These are phyloP conservation scores for Quercus glauca DNA, from an alignment of 306 rosid genomes.

Conservation along the genomic window DNA sequence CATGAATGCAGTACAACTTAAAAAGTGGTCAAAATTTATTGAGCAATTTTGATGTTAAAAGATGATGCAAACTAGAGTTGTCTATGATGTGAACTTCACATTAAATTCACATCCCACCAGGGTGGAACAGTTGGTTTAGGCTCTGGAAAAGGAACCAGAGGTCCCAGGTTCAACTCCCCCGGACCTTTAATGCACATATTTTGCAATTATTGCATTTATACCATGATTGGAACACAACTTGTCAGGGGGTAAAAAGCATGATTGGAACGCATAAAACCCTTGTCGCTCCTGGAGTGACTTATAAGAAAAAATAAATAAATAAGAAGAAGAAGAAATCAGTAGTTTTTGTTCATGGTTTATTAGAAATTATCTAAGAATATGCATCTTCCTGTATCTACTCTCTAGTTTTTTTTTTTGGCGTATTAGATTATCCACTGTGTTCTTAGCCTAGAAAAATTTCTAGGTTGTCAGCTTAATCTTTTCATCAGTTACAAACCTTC, in stretches of 20 bases:
- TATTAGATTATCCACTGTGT: too few relatives aligned
- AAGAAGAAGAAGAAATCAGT: not conserved
- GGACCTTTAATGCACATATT: not conserved
- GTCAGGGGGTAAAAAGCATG: not conserved
- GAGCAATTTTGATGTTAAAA: too few relatives aligned
- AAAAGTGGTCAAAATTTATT: too few relatives aligned
- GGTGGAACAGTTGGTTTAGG: not conserved
- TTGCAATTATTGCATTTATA: not conserved
- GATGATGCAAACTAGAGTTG: not conserved
- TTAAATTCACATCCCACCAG: not conserved
- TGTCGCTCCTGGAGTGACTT: not conserved
- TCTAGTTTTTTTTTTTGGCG: too few relatives aligned
- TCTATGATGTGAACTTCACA: not conserved
- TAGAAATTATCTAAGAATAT: not conserved
- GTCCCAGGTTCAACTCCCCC: not conserved
- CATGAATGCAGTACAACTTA: too few relatives aligned
- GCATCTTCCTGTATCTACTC: not conserved
- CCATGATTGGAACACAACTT: too few relatives aligned
- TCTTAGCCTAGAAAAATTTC: too few relatives aligned
- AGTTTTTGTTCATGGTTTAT: not conserved
- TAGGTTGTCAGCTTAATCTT: not conserved
- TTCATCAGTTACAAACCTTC: not conserved
- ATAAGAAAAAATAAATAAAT: not conserved
- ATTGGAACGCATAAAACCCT: not conserved
- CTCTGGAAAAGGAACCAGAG: too few relatives aligned